Conservation (phyloP, 495 filamentous ascomycete species). For the Rhypophila decipiens region DNA sequence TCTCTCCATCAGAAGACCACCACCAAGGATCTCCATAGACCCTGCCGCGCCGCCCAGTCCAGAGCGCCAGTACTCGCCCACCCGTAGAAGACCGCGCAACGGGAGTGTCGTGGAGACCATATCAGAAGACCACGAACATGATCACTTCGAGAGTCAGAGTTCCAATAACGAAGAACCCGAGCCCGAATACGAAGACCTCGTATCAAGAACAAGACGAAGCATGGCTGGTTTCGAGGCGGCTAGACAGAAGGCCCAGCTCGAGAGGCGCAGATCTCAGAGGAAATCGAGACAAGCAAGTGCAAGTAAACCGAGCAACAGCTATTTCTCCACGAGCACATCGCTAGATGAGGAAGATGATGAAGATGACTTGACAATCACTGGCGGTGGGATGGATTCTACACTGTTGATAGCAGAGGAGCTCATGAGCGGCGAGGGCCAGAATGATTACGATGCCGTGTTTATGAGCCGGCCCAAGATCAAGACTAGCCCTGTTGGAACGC, state of each 20-base stretch:
- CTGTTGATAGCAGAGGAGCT: slow-evolving; percentile 23
- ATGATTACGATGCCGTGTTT: slow-evolving; percentile 82
- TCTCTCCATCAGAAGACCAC: slow-evolving; percentile 15
- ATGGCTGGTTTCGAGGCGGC: slow-evolving; percentile 60
- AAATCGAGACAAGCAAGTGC: slow-evolving; percentile 30
- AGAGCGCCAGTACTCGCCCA: not conserved
- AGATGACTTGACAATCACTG: not conserved
- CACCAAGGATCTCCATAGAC: slow-evolving; percentile 21
- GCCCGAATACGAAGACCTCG: slow-evolving; percentile 48
- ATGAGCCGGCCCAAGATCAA: slow-evolving; percentile 75
- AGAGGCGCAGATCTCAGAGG: slow-evolving; percentile 47
- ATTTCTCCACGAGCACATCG: slow-evolving; percentile 25
- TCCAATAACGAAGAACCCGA: slow-evolving; percentile 23
- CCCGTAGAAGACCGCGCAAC: too few species aligned
- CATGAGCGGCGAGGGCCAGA: slow-evolving; percentile 43
- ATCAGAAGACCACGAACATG: not conserved
- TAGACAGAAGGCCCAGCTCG: slow-evolving; percentile 47
- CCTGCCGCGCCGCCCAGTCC: slow-evolving; percentile 5
- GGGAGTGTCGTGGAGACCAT: not conserved
- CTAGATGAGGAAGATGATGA: slow-evolving; percentile 31
- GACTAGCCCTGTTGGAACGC: slow-evolving; percentile 63
- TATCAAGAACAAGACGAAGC: slow-evolving; percentile 73
- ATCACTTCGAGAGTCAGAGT: slow-evolving; percentile 3
- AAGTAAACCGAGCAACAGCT: slow-evolving; percentile 19
- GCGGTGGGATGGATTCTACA: slow-evolving; percentile 12